Percentiles rank a stretch among this genome's conserved stretches.
Conservation (phyloP, 305 asterid genomes). For the Andrographis paniculata region DNA sequence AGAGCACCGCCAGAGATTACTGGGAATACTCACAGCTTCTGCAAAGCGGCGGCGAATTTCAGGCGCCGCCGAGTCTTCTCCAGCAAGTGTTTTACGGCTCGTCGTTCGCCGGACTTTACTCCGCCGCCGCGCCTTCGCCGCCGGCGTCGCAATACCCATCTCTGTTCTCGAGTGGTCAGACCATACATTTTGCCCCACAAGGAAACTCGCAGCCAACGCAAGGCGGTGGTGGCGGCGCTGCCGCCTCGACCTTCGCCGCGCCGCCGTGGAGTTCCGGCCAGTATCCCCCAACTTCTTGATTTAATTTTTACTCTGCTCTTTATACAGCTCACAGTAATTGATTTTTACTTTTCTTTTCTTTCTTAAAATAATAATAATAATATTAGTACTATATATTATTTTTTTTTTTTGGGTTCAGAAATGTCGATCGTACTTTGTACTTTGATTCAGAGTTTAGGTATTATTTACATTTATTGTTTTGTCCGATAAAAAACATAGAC, state of each 20-base stretch:
- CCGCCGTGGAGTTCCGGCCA: constrained; percentile 49
- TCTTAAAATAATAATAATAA: no score
- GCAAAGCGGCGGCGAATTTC: constrained; percentile 32
- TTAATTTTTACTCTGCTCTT: no score
- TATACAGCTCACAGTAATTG: no score
- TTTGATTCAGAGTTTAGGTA: no score
- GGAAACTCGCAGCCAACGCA: constrained; percentile 26
- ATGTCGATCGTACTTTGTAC: no score
- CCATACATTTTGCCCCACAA: constrained; percentile 30
- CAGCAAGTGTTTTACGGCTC: constrained; percentile 51
- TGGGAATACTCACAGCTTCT: constrained; percentile 65
- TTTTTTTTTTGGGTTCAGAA: no score
- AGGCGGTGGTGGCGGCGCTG: neutral
- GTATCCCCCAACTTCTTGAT: no score
- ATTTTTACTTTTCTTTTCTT: no score
- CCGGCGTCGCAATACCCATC: constrained; percentile 32
- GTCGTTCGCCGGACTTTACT: constrained; percentile 36
- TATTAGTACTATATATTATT: no score
- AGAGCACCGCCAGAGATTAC: constrained; percentile 35
- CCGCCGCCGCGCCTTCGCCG: constrained; percentile 24
- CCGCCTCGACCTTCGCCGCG: constrained; percentile 21
- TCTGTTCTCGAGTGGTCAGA: constrained; percentile 38
- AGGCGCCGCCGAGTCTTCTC: constrained; percentile 22
- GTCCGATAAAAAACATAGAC: no score
- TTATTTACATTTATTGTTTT: no score